Conservation (phyloP, 345 rosid genomes). For the Lumnitzera littorea region DNA sequence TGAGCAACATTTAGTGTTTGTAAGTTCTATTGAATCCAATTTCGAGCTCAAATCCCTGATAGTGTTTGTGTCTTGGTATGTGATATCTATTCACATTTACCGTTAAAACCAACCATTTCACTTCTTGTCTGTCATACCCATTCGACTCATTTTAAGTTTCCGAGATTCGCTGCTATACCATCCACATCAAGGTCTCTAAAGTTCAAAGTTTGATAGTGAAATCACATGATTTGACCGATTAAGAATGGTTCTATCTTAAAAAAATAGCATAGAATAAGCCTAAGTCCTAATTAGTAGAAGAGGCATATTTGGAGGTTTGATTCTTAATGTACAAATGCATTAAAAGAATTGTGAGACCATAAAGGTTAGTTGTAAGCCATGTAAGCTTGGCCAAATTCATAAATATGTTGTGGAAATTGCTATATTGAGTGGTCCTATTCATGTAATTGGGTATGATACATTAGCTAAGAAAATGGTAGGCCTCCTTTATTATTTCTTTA, state of each 20-base stretch:
- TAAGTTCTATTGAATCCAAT: too few relatives aligned
- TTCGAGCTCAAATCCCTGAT: too few relatives aligned
- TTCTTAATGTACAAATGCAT: slow-evolving; percentile 90
- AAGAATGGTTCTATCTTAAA: slow-evolving; percentile 73
- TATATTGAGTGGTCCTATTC: slow-evolving; percentile 81
- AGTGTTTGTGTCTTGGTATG: too few relatives aligned
- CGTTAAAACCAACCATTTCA: too few relatives aligned
- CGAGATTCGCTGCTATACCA: too few relatives aligned
- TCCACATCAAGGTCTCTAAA: slow-evolving; percentile 37
- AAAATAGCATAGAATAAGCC: slow-evolving; percentile 85
- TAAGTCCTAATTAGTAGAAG: slow-evolving; percentile 66
- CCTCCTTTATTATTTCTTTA: slow-evolving; percentile 1
- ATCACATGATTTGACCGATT: slow-evolving; percentile 70
- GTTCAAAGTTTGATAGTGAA: slow-evolving; percentile 69
- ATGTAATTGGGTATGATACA: slow-evolving; percentile 70
- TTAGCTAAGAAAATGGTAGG: slow-evolving; percentile 72
- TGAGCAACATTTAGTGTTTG: too few relatives aligned
- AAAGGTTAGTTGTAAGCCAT: slow-evolving; percentile 76
- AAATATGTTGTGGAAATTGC: slow-evolving; percentile 63
- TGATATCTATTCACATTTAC: too few relatives aligned
- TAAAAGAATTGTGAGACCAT: slow-evolving; percentile 95
- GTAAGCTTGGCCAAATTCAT: slow-evolving; percentile 70
- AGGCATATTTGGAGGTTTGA: slow-evolving; percentile 86
- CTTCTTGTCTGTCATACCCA: too few relatives aligned
- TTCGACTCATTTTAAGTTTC: too few relatives aligned